Evolutionary conservation across 768 basidiomycete genomes (phyloP).

Genomic region (Ramaria sp.): DNA sequence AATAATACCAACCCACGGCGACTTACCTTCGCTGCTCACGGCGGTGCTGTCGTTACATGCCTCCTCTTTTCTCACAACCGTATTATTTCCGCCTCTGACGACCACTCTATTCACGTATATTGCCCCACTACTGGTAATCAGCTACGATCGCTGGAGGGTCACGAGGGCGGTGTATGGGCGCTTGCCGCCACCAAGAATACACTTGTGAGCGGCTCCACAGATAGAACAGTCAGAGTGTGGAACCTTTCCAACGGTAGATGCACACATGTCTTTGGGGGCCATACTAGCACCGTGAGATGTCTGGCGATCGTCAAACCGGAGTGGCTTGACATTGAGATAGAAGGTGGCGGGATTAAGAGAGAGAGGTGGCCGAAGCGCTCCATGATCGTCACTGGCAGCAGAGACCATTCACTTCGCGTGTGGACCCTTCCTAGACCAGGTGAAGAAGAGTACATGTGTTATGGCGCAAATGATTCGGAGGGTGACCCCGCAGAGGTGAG

Average conservation of each 20-base stretch:
- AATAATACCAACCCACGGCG: slow-evolving; percentile 62
- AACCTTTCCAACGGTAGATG: slow-evolving; percentile 69
- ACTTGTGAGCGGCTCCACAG: slow-evolving; percentile 86
- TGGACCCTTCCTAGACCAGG: slow-evolving; percentile 60
- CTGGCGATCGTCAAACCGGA: slow-evolving; percentile 94
- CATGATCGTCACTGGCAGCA: slow-evolving; percentile 62
- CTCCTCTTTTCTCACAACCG: slow-evolving; percentile 89
- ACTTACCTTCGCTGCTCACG: slow-evolving; percentile 79
- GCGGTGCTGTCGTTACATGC: slow-evolving; percentile 88
- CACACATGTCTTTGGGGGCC: slow-evolving; percentile 90
- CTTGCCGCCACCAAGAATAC: slow-evolving; percentile 82
- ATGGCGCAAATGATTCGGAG: slow-evolving; percentile 42
- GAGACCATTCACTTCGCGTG: slow-evolving; percentile 55
- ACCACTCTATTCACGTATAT: slow-evolving; percentile 94
- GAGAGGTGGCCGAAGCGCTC: slow-evolving; percentile 69
- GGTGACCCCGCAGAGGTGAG: slow-evolving; percentile 38
- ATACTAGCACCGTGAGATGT: slow-evolving; percentile 94
- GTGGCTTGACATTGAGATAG: slow-evolving; percentile 62
- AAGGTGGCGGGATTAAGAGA: slow-evolving; percentile 46
- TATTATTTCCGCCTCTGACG: slow-evolving; percentile 95
- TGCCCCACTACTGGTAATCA: slow-evolving; percentile 75
- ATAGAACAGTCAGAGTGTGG: slow-evolving; percentile 91
- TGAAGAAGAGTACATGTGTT: slow-evolving; percentile 66
- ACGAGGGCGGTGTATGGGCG: slow-evolving; percentile 96
- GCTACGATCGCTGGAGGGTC: slow-evolving; percentile 68